A percentile compares a stretch with the other conserved stretches of the same genome.
Conservation (phyloP, 176 grass and related monocot species). For the Lolium multiflorum region DNA sequence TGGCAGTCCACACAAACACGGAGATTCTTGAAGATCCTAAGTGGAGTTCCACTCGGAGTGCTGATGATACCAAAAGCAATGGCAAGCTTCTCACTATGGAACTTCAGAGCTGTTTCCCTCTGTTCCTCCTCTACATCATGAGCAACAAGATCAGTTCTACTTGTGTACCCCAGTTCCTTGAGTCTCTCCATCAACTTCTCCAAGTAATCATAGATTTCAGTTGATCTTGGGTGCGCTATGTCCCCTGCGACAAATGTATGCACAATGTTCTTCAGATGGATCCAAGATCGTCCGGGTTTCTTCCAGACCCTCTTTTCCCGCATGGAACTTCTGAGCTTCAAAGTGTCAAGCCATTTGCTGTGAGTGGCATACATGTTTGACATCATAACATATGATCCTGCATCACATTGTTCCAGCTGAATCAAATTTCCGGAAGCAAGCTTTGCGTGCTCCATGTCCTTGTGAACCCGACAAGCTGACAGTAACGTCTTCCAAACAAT, state of each 20-base stretch:
- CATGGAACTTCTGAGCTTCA: conserved; percentile 64
- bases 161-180: conserved; percentile 57
- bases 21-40: conserved; percentile 69
- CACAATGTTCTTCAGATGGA: conserved; percentile 57
- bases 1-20: conserved; percentile 63
- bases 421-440: conserved; percentile 59
- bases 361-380: conserved; percentile 68
- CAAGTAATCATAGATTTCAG: conserved; percentile 56
- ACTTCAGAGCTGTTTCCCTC: conserved; percentile 62
- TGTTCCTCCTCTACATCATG: conserved; percentile 68
- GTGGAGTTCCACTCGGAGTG: conserved; percentile 44
- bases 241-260: conserved; percentile 56
- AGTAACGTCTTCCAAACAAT: conserved; percentile 69
- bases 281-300: conserved; percentile 65
- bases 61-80: conserved; percentile 64
- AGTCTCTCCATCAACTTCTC: conserved; percentile 53
- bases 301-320: conserved; percentile 52
- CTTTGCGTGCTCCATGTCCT: conserved; percentile 53
- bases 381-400: conserved; percentile 66
- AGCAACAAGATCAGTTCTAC: conserved; percentile 59
- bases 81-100: conserved; percentile 65
- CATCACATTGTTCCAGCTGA: conserved; percentile 59
- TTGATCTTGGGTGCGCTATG: conserved; percentile 38
- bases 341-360: conserved; percentile 64
- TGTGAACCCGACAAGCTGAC: conserved; percentile 68